A percentile compares a stretch with the other conserved stretches of the same genome.
Evolutionary conservation across 306 rosid genomes (phyloP).

Genomic region (Vigna hirtella): DNA sequence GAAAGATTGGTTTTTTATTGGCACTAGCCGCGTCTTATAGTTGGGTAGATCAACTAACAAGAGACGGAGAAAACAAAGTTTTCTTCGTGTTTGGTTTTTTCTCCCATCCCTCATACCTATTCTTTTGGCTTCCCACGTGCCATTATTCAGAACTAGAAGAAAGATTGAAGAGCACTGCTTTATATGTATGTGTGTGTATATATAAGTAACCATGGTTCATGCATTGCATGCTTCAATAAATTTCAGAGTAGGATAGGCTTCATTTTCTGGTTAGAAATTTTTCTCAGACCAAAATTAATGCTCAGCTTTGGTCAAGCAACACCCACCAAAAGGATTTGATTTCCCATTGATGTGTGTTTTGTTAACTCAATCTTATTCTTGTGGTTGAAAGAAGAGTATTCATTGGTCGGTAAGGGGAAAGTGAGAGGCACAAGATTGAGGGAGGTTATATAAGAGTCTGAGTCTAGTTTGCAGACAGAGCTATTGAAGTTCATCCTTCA

Average conservation of each 20-base stretch:
- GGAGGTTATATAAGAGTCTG: constrained; percentile 38
- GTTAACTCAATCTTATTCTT: constrained; percentile 39
- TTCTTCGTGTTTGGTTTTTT: neutral
- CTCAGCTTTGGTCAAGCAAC: constrained; percentile 48
- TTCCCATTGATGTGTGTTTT: constrained; percentile 36
- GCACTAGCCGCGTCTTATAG: constrained; percentile 42
- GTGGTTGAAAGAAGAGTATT: constrained; percentile 29
- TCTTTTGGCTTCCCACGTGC: constrained; percentile 43
- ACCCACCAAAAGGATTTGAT: constrained; percentile 56
- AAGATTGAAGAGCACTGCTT: neutral
- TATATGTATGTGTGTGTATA: too few relatives aligned
- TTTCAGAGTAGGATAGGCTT: constrained; percentile 38
- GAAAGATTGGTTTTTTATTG: constrained; percentile 51
- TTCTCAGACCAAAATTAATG: constrained; percentile 35
- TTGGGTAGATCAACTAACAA: constrained; percentile 80
- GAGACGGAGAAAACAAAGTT: constrained; percentile 72
- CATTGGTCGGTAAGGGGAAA: constrained; percentile 35
- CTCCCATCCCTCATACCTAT: constrained; percentile 18
- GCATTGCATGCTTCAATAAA: constrained; percentile 38
- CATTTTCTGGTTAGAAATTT: constrained; percentile 45
- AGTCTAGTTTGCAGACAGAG: constrained; percentile 1
- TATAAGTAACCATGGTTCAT: constrained; percentile 26
- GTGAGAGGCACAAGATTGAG: constrained; percentile 36
- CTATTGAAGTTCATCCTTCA: constrained; percentile 15
- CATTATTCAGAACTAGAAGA: constrained; percentile 17